A percentile compares a stretch with the other conserved stretches of the same genome.
Conservation (phyloP, 1,284 basidiomycete genomes). For the Leccinum variabile region DNA sequence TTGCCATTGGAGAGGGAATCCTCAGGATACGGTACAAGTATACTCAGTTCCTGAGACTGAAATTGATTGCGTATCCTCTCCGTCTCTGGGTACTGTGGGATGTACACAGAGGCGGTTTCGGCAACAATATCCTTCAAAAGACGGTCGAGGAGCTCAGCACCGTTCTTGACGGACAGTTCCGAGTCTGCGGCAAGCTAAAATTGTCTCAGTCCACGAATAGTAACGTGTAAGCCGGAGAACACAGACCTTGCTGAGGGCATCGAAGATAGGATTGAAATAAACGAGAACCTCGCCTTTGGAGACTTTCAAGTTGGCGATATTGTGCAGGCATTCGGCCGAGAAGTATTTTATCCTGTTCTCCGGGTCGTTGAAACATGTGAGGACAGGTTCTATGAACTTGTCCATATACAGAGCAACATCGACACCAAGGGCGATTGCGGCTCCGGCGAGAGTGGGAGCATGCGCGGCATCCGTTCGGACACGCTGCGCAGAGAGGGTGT, state of each 20-base stretch:
- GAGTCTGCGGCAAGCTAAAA: conserved; percentile 91
- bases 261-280: conserved; percentile 98
- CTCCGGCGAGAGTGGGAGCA: conserved; percentile 68
- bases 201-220: conserved; percentile 16
- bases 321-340: conserved; percentile 97
- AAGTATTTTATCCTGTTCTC: conserved; percentile 97
- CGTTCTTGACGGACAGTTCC: conserved; percentile 97
- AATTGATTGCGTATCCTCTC: conserved; percentile 58
- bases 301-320: conserved; percentile 84
- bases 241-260: conserved; percentile 90
- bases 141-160: conserved; percentile 96
- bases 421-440: conserved; percentile 92
- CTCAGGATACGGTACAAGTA: conserved; percentile 66
- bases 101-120: conserved; percentile 93
- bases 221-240: not conserved
- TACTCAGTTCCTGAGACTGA: conserved; percentile 48
- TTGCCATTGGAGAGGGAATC: conserved; percentile 47
- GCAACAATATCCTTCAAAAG: conserved; percentile 97
- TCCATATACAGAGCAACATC: conserved; percentile 94
- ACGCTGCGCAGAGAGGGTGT: too few species aligned
- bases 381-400: conserved; percentile 86
- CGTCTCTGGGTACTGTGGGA: conserved; percentile 84
- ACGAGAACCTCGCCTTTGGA: conserved; percentile 96
- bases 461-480: too few species aligned
- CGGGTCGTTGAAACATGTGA: conserved; percentile 93